Evolutionary conservation across 2,329 filamentous ascomycete genomes (phyloP).

Genomic region (Exophiala dermatitidis): DNA sequence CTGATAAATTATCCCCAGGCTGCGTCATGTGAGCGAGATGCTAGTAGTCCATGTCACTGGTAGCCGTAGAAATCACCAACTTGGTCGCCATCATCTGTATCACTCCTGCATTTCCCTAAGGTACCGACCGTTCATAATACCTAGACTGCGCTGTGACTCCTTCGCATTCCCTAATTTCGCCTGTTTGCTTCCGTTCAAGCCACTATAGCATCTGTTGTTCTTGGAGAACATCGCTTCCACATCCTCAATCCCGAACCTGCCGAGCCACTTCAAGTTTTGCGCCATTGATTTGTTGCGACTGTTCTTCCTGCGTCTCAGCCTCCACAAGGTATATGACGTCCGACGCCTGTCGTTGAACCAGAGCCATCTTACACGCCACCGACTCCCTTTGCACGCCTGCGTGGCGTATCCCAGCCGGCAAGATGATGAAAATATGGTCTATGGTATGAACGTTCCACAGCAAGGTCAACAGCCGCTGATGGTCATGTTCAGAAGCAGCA

Average conservation of each 20-base stretch:
- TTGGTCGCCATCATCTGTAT: neutral
- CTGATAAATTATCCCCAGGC: neutral
- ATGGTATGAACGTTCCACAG: constrained; percentile 58
- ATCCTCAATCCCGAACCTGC: too few relatives aligned
- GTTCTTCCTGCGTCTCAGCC: too few relatives aligned
- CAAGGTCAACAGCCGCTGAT: neutral
- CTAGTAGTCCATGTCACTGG: too few relatives aligned
- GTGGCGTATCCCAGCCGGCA: constrained; percentile 35
- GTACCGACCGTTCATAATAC: neutral
- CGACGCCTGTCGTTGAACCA: neutral
- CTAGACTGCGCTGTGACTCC: neutral
- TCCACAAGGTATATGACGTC: too few relatives aligned
- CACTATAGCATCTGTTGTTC: too few relatives aligned
- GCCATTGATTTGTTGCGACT: too few relatives aligned
- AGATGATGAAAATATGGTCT: constrained; percentile 99
- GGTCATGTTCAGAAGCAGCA: constrained; percentile 52
- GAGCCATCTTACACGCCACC: neutral
- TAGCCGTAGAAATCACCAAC: neutral
- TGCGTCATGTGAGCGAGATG: constrained; percentile 3
- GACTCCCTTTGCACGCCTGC: neutral
- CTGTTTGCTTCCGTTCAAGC: neutral
- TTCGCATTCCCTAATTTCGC: neutral
- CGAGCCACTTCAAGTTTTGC: too few relatives aligned
- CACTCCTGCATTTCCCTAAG: neutral
- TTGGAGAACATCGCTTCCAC: too few relatives aligned